Conservation (phyloP, 2,329 filamentous ascomycete species). For the Helotiales sp. region DNA sequence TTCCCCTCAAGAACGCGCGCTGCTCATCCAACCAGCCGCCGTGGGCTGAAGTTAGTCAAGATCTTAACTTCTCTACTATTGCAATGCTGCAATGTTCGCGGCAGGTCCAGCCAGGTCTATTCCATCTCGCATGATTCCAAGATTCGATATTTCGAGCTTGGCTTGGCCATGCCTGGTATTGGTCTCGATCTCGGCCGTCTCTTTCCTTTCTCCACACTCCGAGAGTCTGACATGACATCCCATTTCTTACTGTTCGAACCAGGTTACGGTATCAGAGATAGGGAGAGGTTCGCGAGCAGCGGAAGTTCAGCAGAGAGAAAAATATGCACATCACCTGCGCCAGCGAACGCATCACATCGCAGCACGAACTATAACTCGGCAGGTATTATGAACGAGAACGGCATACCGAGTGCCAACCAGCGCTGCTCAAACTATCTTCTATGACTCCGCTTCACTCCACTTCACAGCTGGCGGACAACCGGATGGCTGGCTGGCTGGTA, state of each 20-base stretch:
- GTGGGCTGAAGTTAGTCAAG: background rate
- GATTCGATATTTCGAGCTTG: background rate
- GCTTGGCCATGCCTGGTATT: background rate
- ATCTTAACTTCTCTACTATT: background rate
- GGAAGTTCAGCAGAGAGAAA: background rate
- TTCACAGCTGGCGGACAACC: background rate
- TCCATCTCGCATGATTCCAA: background rate
- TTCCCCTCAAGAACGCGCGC: background rate
- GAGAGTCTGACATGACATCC: background rate
- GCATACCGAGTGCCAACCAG: background rate
- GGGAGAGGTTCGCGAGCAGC: background rate
- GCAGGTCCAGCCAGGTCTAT: background rate
- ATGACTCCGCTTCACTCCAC: background rate
- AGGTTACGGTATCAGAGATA: background rate
- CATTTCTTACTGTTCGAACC: background rate
- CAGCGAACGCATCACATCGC: background rate
- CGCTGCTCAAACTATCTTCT: background rate
- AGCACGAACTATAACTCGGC: conserved; percentile 1
- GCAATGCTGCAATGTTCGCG: background rate
- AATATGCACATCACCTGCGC: conserved; percentile 1
- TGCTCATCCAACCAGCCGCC: background rate
- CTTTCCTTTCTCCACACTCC: too few relatives aligned
- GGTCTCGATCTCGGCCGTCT: background rate
- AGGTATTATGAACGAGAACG: background rate
- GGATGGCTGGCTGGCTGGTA: background rate